Percentiles rank a stretch among this genome's conserved stretches.
phyloP scores from a whole-genome alignment of 1,284 basidiomycete species.

The Grifola frondosa region DNA sequence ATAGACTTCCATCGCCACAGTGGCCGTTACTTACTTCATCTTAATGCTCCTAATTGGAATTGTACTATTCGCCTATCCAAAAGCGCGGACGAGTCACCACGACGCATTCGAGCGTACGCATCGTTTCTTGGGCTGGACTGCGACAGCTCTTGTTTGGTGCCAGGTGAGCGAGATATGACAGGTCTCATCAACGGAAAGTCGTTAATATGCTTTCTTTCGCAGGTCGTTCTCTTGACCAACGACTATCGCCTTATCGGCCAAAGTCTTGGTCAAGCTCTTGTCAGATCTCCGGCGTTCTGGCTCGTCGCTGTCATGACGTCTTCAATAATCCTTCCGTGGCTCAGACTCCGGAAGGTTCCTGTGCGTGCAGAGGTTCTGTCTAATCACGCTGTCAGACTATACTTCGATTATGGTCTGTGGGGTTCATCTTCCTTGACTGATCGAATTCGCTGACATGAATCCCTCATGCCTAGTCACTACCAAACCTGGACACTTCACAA shows the following conservation, averaged over 20 bases:
- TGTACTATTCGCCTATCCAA: conserved; percentile 50
- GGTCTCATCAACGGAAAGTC: neutral
- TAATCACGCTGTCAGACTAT: conserved; percentile 53
- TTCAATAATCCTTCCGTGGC: conserved; percentile 56
- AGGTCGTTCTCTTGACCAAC: conserved; percentile 52
- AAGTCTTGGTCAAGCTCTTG: conserved; percentile 44
- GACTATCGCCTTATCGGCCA: conserved; percentile 45
- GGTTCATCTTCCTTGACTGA: neutral
- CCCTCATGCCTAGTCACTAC: conserved; percentile 39
- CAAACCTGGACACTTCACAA: conserved; percentile 52
- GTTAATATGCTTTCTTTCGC: neutral
- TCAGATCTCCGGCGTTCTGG: conserved; percentile 52
- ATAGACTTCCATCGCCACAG: conserved; percentile 48
- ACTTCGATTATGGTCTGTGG: conserved; percentile 53
- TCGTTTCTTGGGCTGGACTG: conserved; percentile 57
- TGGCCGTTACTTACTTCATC: conserved; percentile 53
- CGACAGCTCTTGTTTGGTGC: conserved; percentile 53
- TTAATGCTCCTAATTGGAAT: conserved; percentile 48
- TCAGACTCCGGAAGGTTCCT: conserved; percentile 50
- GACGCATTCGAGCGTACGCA: conserved; percentile 55
- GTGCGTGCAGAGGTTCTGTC: conserved; percentile 55
- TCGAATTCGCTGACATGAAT: conserved; percentile 5
- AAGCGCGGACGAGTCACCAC: conserved; percentile 46
- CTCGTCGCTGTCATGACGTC: conserved; percentile 48
- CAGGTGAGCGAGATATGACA: conserved; percentile 44